Base-by-base conservation (phyloP, 306 rosid species). In the Cucurbita maxima region DNA sequence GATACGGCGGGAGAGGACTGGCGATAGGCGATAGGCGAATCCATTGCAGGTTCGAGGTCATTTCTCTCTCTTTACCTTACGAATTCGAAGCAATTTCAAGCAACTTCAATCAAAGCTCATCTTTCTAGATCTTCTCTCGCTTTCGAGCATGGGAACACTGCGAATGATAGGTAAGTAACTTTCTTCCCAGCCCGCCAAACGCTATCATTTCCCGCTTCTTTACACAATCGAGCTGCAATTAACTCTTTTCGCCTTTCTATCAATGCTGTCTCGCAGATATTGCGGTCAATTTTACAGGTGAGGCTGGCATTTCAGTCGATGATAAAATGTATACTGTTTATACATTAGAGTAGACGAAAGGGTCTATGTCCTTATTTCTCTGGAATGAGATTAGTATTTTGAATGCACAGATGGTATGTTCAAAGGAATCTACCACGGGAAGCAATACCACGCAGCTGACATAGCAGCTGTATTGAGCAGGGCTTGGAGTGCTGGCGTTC, bases 231-330 rank as follows among this genome's bases (percentile, higher is more conserved):
- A 79, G 41, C 79, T 77, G 16, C 43, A 68, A 81, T 77, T 84
- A 18, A 83, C 73, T 25, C 66, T 18, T 8, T 38, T 53, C 10
- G 6, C 36, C 11, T 36, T 66, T 18, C 40, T 1, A 12, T 45
- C 56, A 7, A 38, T 53, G 9, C 10, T 44, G 11, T 25, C 60
- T 75, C 56, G 53, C 96, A 90, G 96, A 94, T 79, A 86, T 90
- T 43, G 97, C 97, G 4, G 96, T 83, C 79, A 90, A 90, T 86
- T 89, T 90, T 81, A 90, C 98, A 64, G 98, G 98, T 93, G 71
- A 66, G 68, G 57, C 59, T 67, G 83, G 76, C 96, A 81, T 87
- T 86, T 84, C 76, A 56, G 88, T 89, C 36, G 81, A 83, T 83
- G 72, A 22, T 37, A 78, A n/a, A 34, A 56, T 75, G 9, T 30